Evolutionary conservation across 2,329 filamentous ascomycete genomes (phyloP), one percentile per base, ranked within the genome.

Genomic region (Claviceps purpurea): DNA sequence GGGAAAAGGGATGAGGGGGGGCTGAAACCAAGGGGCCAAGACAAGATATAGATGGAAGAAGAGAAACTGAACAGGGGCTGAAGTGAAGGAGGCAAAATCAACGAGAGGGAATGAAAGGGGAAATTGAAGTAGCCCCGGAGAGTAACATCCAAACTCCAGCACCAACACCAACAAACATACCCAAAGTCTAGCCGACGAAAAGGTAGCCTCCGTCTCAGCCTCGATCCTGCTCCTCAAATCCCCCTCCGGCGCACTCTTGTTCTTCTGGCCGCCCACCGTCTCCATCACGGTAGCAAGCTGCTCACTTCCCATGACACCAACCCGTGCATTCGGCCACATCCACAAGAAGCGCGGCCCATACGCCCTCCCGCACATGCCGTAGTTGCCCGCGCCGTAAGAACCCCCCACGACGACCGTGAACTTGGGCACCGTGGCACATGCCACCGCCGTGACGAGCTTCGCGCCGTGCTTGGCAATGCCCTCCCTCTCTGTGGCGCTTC

Each of bases 401-500:
- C 86, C 87, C 24, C 93, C 93, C n/a, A 96, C 84, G 1, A 98
- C 87, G 16, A 98, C 88, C 0, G 93, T 98, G 64, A 97, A 91
- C 68, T 98, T 97, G 59, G 93, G 91, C 43, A 97, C 91, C 58
- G 93, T 82, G 4, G 91, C 90, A 64, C 90, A 96, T 8, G 89
- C 88, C 11, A 97, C 93, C 7, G 91, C 93, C 2, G 89, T 95
- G 30, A 97, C 93, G 18, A 98, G 81, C 71, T 98, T 97, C 5
- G 93, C 93, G 42, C 93, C 93, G 63, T 97, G 94, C 76, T 97
- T 97, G 51, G 93, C 93, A 60, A 98, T 97, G 13, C 93, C 93
- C 50, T 91, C 91, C 51, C 86, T 85, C 70, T 98, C 93, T 0
- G 91, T 89, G 61, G 93, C 88, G 18, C 82, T 79, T 44, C 93